Base-by-base conservation (phyloP, 805 yeast species). In the Candida xyloterini region DNA sequence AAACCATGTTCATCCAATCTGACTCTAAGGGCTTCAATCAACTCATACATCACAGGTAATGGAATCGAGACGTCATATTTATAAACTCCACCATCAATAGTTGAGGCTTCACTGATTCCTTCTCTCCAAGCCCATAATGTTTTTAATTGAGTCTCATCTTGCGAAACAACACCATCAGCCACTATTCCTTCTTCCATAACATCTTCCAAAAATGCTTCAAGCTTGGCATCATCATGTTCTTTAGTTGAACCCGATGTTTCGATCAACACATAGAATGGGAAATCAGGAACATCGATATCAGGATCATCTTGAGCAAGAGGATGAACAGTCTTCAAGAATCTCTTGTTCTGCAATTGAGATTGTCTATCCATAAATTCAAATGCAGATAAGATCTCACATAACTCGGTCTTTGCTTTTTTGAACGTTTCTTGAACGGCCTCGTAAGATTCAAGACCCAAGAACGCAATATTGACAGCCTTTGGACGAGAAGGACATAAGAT, bases 111-210 rank as follows among this genome's bases (percentile, higher is more conserved):
- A 28, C 96, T 88, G 47, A 91, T 79, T 47, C 83, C 75, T 66
- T 93, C 99, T 67, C 99, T 81, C 98, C 98, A 93, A 24, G 80
- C 69, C 99, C 99, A 93, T 53, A 93, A 73, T 40, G 79, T 79
- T 45, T 71, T 72, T 44, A 86, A 65, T 64, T 93, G 98, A 1
- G 93, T 72, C 66, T 87, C 96, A 61, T 90, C 97, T 63, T 89
- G 96, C 7, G 99, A 96, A 48, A 93, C 84, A 28, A 88, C 90
- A 56, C 99, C 99, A 62, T 93, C 98, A n/a, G 73, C 70, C 23
- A 93, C 90, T 33, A 80, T 61, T 36, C 83, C 98, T 22, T 77
- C 74, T 62, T 85, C 96, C 88, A 93, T 84, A 11, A 82, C 83
- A 22, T 68, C 68, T 51, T 89, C 98, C 57, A 93, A 71, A 62